These are phyloP conservation scores for Komagataella mondaviorum DNA, from an alignment of 805 yeast species.

Conservation along the genomic window DNA sequence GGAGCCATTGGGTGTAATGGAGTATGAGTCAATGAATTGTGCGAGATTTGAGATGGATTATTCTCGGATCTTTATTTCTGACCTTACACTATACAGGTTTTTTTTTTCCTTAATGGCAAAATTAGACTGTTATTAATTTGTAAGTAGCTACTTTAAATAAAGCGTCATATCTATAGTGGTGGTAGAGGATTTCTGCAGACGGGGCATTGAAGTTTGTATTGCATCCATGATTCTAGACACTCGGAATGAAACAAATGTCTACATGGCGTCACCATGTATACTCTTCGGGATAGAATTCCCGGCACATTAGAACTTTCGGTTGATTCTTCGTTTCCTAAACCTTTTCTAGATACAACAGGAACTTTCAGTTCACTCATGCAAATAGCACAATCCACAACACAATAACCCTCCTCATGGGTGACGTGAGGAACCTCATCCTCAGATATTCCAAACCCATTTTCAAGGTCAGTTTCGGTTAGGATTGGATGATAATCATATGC, in stretches of 20 bases:
- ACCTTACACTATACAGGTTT: not conserved
- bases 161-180: constrained; percentile 35
- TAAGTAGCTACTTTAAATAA: not conserved
- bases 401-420: constrained; percentile 21
- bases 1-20: not conserved
- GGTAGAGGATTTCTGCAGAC: constrained; percentile 81
- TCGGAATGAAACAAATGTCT: constrained; percentile 78
- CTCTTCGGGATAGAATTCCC: constrained; percentile 20
- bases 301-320: constrained; percentile 7
- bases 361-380: constrained; percentile 75
- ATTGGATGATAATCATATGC: constrained; percentile 76
- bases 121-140: not conserved
- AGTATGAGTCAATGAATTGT: not conserved
- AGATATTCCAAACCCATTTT: constrained; percentile 39
- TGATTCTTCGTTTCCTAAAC: constrained; percentile 4
- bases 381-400: constrained; percentile 69
- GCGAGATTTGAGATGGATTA: not conserved
- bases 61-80: not conserved
- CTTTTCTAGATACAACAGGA: constrained; percentile 21
- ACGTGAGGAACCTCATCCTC: constrained; percentile 7
- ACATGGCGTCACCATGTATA: constrained; percentile 84
- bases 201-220: constrained; percentile 85
- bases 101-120: not conserved
- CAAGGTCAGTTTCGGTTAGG: constrained; percentile 44
- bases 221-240: constrained; percentile 92